Evolutionary conservation across 805 yeast genomes (phyloP).

Genomic region (Barnettozyma pratensis): DNA sequence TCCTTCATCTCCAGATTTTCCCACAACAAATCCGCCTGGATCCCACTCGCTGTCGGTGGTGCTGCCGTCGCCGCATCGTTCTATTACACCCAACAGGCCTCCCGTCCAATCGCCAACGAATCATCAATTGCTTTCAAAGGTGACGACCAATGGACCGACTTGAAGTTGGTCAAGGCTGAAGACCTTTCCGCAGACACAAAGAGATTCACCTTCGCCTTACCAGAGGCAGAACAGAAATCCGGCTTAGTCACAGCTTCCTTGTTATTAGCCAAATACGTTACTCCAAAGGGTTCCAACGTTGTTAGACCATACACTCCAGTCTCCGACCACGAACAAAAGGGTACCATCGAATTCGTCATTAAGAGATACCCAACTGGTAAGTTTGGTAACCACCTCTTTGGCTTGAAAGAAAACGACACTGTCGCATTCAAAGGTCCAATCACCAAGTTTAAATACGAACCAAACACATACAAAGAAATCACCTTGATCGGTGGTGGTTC

Average conservation of each 20-base stretch:
- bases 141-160: constrained; percentile 66
- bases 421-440: constrained; percentile 93
- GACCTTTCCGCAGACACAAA: constrained; percentile 60
- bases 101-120: constrained; percentile 29
- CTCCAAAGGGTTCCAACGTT: constrained; percentile 81
- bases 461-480: constrained; percentile 77
- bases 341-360: constrained; percentile 72
- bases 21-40: constrained; percentile 11
- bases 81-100: constrained; percentile 26
- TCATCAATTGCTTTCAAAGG: constrained; percentile 50
- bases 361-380: constrained; percentile 84
- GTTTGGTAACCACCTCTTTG: constrained; percentile 68
- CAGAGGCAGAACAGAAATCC: constrained; percentile 56
- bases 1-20: constrained; percentile 25
- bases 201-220: constrained; percentile 65
- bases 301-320: constrained; percentile 80
- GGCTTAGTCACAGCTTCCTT: constrained; percentile 81
- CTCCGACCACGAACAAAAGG: constrained; percentile 62
- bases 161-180: constrained; percentile 45
- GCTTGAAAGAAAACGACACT: constrained; percentile 72
- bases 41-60: constrained; percentile 42
- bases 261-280: constrained; percentile 72
- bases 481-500: constrained; percentile 93
- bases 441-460: constrained; percentile 83
- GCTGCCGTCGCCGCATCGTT: constrained; percentile 39